These are phyloP conservation scores for Termitomyces sp. DNA, from an alignment of 768 basidiomycete genomes.

Conservation along the genomic window DNA sequence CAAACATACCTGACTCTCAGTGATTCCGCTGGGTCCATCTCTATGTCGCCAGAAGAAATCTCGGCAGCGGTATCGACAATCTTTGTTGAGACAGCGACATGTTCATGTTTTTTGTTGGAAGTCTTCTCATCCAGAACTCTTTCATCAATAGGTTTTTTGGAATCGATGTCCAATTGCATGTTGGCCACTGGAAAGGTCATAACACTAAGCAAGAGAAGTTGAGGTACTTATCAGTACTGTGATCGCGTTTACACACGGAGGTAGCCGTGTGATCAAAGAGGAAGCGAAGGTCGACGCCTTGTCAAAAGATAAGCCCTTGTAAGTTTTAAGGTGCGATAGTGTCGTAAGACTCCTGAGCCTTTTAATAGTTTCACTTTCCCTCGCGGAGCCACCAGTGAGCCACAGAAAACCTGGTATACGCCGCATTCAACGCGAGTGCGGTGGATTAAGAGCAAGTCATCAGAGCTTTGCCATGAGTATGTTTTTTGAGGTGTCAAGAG, in stretches of 20 bases:
- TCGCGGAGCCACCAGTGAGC: not conserved
- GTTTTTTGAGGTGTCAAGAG: not conserved
- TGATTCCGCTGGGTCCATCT: conserved; percentile 49
- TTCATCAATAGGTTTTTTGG: conserved; percentile 35
- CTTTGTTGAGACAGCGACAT: conserved; percentile 36
- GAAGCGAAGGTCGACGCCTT: not conserved
- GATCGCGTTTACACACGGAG: not conserved
- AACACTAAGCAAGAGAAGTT: not conserved
- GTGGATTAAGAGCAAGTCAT: not conserved
- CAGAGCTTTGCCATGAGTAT: not conserved
- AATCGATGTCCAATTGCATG: not conserved
- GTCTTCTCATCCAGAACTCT: conserved; percentile 14
- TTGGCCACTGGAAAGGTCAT: not conserved
- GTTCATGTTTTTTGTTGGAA: conserved; percentile 25
- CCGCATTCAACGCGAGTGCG: not conserved
- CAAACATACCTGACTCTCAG: conserved; percentile 41
- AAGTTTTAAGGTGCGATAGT: too few species aligned
- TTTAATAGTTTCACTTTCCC: not conserved
- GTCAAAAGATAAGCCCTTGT: not conserved
- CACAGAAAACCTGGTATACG: not conserved
- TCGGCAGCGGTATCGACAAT: conserved; percentile 62
- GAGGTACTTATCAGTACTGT: not conserved
- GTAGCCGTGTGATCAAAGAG: not conserved
- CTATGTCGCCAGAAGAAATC: conserved; percentile 41
- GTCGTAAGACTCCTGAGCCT: not conserved